These are phyloP conservation scores for Apium graveolens DNA, from an alignment of 129 eudicot species.

Conservation along the genomic window DNA sequence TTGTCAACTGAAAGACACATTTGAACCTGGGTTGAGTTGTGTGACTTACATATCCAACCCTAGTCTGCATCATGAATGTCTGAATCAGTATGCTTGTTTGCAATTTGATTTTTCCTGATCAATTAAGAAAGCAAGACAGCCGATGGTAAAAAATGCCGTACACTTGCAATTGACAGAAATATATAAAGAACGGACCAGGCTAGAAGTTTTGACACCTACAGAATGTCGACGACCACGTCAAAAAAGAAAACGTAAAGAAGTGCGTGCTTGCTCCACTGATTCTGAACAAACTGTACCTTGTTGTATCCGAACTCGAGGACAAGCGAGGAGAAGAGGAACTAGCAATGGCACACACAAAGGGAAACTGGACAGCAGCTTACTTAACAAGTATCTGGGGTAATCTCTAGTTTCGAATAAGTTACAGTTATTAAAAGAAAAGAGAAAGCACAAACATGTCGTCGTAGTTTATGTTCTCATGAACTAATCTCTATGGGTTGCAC, in stretches of 20 bases:
- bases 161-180: conserved; percentile 3
- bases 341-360: conserved; percentile 9
- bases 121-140: not conserved
- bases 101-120: not conserved
- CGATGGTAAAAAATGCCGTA: not conserved
- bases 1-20: not conserved
- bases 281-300: conserved; percentile 18
- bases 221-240: conserved; percentile 6
- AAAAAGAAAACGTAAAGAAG: conserved; percentile 21
- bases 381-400: conserved; percentile 51
- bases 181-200: not conserved
- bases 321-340: conserved; percentile 18
- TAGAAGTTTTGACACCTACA: not conserved
- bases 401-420: conserved; percentile 14
- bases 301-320: conserved; percentile 19
- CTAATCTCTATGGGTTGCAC: conserved; percentile 1
- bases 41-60: not conserved
- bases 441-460: not conserved
- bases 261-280: conserved; percentile 18
- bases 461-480: conserved; percentile 9
- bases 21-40: not conserved
- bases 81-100: not conserved
- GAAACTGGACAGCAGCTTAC: conserved; percentile 33
- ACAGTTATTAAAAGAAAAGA: not conserved
- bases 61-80: not conserved